Conservation (phyloP, 1,284 basidiomycete genomes). For the Neolentinus lepideus region DNA sequence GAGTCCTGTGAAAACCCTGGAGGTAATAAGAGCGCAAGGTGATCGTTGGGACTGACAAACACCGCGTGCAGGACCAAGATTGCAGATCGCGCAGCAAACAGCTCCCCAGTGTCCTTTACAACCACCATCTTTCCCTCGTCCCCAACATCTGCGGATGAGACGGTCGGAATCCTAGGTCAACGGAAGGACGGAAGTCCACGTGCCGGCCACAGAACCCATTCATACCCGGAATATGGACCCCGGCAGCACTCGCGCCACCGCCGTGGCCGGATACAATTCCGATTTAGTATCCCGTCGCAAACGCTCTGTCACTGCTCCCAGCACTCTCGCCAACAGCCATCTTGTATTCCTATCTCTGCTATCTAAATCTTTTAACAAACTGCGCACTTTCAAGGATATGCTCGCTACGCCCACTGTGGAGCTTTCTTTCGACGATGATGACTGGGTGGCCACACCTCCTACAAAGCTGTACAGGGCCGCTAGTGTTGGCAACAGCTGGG, state of each 20-base stretch:
- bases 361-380: not conserved
- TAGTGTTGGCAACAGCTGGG: conserved; percentile 70
- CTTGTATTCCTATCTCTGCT: conserved; percentile 1
- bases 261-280: not conserved
- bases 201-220: not conserved
- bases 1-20: too few relatives aligned
- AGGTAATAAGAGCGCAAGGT: too few relatives aligned
- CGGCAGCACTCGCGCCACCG: not conserved
- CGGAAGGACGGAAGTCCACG: not conserved
- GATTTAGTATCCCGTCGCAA: not conserved
- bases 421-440: conserved; percentile 57
- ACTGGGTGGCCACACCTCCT: conserved; percentile 35
- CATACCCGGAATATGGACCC: not conserved
- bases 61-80: too few relatives aligned
- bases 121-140: not conserved
- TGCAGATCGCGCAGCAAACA: too few relatives aligned
- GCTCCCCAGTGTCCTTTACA: too few relatives aligned
- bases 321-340: not conserved
- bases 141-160: not conserved
- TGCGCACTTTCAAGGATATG: conserved; percentile 29
- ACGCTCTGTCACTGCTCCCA: not conserved
- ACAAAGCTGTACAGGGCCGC: conserved; percentile 48
- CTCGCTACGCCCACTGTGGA: conserved; percentile 52
- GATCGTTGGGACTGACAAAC: too few relatives aligned
- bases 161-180: not conserved